These are phyloP conservation scores for Sporothrix phasma DNA, from an alignment of 2,329 filamentous ascomycete genomes.

Conservation along the genomic window DNA sequence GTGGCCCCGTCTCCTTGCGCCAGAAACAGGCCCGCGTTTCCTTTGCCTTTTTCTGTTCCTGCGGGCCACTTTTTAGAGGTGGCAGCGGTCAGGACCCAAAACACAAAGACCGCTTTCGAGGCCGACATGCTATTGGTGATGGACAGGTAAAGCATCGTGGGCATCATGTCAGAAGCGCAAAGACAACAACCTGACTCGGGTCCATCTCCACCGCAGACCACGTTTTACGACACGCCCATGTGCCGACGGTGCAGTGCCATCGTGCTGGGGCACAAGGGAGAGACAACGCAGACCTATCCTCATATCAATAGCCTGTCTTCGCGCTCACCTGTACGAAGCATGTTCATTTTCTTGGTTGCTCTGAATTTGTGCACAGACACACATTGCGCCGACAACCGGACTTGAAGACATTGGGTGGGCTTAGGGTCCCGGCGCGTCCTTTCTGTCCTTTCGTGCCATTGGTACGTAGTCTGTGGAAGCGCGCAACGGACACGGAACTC, in stretches of 20 bases:
- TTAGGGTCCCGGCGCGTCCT: not conserved
- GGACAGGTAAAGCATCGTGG: not conserved
- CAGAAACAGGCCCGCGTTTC: not conserved
- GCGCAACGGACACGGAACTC: not conserved
- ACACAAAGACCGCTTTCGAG: not conserved
- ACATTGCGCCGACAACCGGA: not conserved
- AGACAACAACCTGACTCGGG: not conserved
- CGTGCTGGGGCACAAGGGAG: not conserved
- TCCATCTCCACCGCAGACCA: not conserved
- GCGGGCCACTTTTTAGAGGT: not conserved
- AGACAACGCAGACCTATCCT: not conserved
- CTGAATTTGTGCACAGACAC: not conserved
- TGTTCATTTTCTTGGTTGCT: too few species aligned
- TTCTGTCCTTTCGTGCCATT: not conserved
- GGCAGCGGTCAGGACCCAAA: not conserved
- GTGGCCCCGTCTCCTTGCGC: too few species aligned
- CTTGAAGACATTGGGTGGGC: not conserved
- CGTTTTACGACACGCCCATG: not conserved
- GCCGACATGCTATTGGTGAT: not conserved
- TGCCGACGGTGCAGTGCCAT: constrained; percentile 1
- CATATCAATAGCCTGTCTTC: too few species aligned
- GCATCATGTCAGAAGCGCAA: too few species aligned
- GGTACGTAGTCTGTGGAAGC: not conserved
- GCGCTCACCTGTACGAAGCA: too few species aligned
- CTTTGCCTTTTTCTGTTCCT: not conserved